phyloP scores from a whole-genome alignment of 805 yeast genomes.

The Saturnispora ahearnii region DNA sequence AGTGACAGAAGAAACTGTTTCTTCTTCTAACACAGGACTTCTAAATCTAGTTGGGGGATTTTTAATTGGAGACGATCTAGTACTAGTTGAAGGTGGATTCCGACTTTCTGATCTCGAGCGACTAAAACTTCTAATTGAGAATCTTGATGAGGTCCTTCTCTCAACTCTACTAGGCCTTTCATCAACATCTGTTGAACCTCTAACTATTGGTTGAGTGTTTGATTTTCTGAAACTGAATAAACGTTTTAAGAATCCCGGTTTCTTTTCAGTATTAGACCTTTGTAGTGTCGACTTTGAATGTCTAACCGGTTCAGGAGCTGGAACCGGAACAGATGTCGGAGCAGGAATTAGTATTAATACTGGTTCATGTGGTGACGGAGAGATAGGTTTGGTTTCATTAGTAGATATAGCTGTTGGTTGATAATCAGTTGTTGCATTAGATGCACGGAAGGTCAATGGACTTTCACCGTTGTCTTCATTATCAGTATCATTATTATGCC shows the following conservation, averaged over 20 bases:
- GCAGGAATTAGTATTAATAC: not conserved
- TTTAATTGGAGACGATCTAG: not conserved
- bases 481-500: not conserved
- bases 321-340: not conserved
- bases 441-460: not conserved
- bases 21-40: not conserved
- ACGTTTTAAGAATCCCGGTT: slow-evolving; percentile 5
- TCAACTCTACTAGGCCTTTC: slow-evolving; percentile 1
- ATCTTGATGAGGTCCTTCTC: not conserved
- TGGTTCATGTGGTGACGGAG: not conserved
- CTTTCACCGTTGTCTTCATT: not conserved
- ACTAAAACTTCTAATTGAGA: not conserved
- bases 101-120: not conserved
- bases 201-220: not conserved
- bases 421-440: not conserved
- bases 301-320: not conserved
- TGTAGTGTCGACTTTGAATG: not conserved
- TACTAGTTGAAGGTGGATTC: not conserved
- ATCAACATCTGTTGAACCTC: not conserved
- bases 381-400: not conserved
- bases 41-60: not conserved
- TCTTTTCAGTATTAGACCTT: slow-evolving; percentile 1
- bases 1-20: not conserved
- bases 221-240: slow-evolving; percentile 4
- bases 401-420: not conserved